These are phyloP conservation scores for Pyronema domesticum DNA, from an alignment of 495 filamentous ascomycete species.

Conservation along the genomic window DNA sequence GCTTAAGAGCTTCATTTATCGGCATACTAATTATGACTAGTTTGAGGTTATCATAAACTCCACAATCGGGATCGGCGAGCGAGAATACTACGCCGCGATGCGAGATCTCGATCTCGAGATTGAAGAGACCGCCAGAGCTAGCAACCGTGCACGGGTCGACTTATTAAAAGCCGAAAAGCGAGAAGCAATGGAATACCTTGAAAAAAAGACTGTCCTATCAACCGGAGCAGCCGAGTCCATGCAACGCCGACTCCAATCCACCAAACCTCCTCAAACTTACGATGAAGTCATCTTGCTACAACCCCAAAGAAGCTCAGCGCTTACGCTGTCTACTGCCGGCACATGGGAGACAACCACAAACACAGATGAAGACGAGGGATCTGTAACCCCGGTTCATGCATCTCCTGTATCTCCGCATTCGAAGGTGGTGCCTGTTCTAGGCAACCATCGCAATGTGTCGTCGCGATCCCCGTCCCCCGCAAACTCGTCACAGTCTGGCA, in stretches of 20 bases:
- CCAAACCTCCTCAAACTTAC: not conserved
- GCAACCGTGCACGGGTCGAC: conserved; percentile 7
- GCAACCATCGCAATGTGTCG: too few relatives aligned
- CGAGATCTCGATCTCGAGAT: conserved; percentile 21
- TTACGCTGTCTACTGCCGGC: not conserved
- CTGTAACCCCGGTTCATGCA: conserved; percentile 10
- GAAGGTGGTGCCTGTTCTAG: too few relatives aligned
- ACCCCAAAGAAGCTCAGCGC: not conserved
- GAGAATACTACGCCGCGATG: conserved; percentile 20
- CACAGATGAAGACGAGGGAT: conserved; percentile 10
- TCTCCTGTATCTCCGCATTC: not conserved
- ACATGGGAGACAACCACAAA: not conserved
- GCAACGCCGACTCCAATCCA: conserved; percentile 15
- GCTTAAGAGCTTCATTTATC: not conserved
- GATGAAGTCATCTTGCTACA: not conserved
- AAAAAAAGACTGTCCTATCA: conserved; percentile 19
- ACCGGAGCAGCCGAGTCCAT: conserved; percentile 24
- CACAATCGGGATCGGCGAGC: conserved; percentile 14
- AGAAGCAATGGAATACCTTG: conserved; percentile 22
- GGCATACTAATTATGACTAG: conserved; percentile 6
- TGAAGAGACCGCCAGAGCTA: conserved; percentile 9
- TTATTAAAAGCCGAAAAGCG: conserved; percentile 23
- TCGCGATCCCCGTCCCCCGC: too few relatives aligned
- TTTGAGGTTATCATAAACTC: conserved; percentile 24
- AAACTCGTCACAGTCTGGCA: too few relatives aligned